A percentile compares a stretch with the other conserved stretches of the same genome.
These are phyloP conservation scores for Rhodamnia rubescens DNA, from an alignment of 345 rosid species.

Conservation along the genomic window DNA sequence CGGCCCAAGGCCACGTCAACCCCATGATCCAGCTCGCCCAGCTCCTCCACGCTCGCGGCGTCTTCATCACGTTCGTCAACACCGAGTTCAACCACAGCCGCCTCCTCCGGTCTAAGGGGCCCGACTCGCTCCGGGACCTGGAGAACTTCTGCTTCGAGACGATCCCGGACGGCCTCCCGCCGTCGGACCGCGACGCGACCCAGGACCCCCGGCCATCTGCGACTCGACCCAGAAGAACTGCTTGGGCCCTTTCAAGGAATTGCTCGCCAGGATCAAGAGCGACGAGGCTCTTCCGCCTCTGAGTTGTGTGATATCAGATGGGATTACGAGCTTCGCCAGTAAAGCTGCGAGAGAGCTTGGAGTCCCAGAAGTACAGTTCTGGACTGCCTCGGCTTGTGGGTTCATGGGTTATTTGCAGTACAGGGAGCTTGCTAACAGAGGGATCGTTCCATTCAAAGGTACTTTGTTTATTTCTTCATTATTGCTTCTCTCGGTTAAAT, in stretches of 20 bases:
- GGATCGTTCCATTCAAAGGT: slow-evolving; percentile 26
- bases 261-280: slow-evolving; percentile 7
- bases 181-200: slow-evolving; percentile 4
- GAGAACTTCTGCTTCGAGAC: slow-evolving; percentile 12
- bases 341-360: slow-evolving; percentile 17
- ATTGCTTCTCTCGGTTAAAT: not conserved
- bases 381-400: slow-evolving; percentile 22
- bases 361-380: slow-evolving; percentile 13
- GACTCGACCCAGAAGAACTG: slow-evolving; percentile 1
- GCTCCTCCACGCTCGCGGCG: slow-evolving; percentile 25
- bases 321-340: slow-evolving; percentile 3
- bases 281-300: slow-evolving; percentile 6
- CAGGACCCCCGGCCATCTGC: not conserved
- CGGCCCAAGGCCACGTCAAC: slow-evolving; percentile 30
- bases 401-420: slow-evolving; percentile 20
- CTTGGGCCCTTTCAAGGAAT: slow-evolving; percentile 10
- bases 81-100: slow-evolving; percentile 18
- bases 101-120: slow-evolving; percentile 7
- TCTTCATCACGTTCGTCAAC: slow-evolving; percentile 27
- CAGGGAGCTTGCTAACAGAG: slow-evolving; percentile 12
- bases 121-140: not conserved
- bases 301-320: slow-evolving; percentile 21
- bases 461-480: not conserved
- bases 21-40: slow-evolving; percentile 27
- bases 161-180: slow-evolving; percentile 22